These are phyloP conservation scores for Tillandsia fasciculata DNA, from an alignment of 176 grass and related monocot genomes.

Conservation along the genomic window DNA sequence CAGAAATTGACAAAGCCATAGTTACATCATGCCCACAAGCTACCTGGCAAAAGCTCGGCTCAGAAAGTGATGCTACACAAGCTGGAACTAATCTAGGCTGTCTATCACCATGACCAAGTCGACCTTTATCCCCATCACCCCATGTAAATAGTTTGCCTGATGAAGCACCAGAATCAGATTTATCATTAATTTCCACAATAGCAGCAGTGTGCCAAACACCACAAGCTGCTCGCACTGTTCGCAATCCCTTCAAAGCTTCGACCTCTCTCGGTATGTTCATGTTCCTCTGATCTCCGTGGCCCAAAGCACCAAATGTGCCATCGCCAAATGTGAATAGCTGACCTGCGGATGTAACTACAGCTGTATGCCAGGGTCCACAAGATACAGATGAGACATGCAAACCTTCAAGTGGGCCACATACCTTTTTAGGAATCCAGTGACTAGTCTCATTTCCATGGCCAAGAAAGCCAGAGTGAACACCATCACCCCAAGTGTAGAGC, in stretches of 20 bases:
- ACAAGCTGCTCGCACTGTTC: slow-evolving; percentile 36
- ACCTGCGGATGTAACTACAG: slow-evolving; percentile 45
- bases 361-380: slow-evolving; percentile 72
- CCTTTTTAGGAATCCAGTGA: slow-evolving; percentile 75
- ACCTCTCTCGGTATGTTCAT: slow-evolving; percentile 52
- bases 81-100: slow-evolving; percentile 42
- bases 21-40: slow-evolving; percentile 68
- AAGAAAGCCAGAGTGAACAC: slow-evolving; percentile 46
- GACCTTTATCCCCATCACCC: slow-evolving; percentile 68
- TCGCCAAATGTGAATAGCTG: slow-evolving; percentile 67
- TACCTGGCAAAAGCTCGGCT: slow-evolving; percentile 45
- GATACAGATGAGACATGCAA: slow-evolving; percentile 49
- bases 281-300: slow-evolving; percentile 54
- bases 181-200: slow-evolving; percentile 47
- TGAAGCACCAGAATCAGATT: slow-evolving; percentile 29
- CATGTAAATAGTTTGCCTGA: slow-evolving; percentile 59
- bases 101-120: slow-evolving; percentile 58
- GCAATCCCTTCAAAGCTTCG: slow-evolving; percentile 45
- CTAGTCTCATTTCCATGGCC: slow-evolving; percentile 43
- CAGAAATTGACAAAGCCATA: slow-evolving; percentile 38
- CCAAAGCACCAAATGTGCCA: slow-evolving; percentile 58
- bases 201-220: slow-evolving; percentile 76
- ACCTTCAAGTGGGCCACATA: slow-evolving; percentile 42
- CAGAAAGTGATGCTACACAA: slow-evolving; percentile 35
- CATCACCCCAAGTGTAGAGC: slow-evolving; percentile 80